Conservation (phyloP, 441 rosid genomes). For the Arabidopsis hybrid region DNA sequence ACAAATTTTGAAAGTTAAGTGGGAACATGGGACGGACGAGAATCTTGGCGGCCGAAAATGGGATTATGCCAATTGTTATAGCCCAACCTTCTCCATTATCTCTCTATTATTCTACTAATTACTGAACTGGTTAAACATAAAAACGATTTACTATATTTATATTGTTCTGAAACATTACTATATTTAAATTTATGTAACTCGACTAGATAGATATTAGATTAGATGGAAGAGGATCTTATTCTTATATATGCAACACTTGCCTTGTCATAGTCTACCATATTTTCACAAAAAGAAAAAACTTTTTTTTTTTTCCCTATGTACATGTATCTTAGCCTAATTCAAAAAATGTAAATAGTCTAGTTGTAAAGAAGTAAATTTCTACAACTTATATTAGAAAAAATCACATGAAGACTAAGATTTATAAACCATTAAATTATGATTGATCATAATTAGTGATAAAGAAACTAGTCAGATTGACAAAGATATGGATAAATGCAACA, state of each 20-base stretch:
- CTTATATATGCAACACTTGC: background rate
- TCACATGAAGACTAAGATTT: background rate
- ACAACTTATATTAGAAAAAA: background rate
- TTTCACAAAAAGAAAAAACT: no score
- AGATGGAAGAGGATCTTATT: background rate
- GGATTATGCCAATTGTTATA: slow-evolving; percentile 23
- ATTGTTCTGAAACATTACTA: no score
- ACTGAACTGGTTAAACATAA: no score
- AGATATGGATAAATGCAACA: slow-evolving; percentile 38
- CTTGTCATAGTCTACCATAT: background rate
- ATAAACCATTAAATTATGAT: background rate
- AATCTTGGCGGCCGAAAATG: slow-evolving; percentile 41
- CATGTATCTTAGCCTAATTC: no score
- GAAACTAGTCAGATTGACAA: slow-evolving; percentile 37
- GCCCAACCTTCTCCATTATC: slow-evolving; percentile 26
- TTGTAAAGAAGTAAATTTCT: background rate
- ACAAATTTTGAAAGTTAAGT: slow-evolving; percentile 22
- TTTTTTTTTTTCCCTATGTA: no score
- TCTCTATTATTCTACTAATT: no score
- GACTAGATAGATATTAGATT: no score
- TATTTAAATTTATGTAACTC: no score
- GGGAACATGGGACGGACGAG: slow-evolving; percentile 37
- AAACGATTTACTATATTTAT: no score
- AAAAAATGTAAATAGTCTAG: background rate
- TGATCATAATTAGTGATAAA: slow-evolving; percentile 9